Evolutionary conservation across 768 basidiomycete genomes (phyloP).

Genomic region (Rubroboletus satanas): DNA sequence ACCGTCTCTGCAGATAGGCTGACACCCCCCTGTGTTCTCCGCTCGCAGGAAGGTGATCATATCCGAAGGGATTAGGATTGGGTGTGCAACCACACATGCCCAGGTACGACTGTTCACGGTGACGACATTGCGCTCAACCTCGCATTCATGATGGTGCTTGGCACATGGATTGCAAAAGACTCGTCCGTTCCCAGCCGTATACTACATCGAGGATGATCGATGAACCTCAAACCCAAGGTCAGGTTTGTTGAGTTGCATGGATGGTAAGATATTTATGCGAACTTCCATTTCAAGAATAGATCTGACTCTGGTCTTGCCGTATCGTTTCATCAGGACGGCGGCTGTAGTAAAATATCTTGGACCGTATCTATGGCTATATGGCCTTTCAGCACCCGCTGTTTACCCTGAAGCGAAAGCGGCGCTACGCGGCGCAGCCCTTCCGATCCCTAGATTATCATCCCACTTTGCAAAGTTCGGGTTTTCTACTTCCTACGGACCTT

Average conservation of each 20-base stretch:
- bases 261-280: background rate
- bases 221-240: background rate
- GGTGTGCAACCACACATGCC: background rate
- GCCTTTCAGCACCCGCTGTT: background rate
- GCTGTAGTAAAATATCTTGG: background rate
- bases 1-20: too few species aligned
- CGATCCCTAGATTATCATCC: background rate
- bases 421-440: background rate
- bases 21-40: background rate
- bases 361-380: too few species aligned
- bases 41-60: background rate
- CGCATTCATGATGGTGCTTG: background rate
- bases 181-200: too few species aligned
- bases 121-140: background rate
- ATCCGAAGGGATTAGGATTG: background rate
- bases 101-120: background rate
- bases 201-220: too few species aligned
- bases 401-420: background rate
- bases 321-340: background rate
- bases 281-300: background rate
- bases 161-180: too few species aligned
- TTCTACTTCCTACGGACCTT: background rate
- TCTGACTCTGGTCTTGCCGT: background rate
- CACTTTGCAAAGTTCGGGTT: background rate
- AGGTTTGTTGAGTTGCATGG: background rate